Evolutionary conservation across 306 rosid species (phyloP).

Genomic region (Cicer cuneatum): DNA sequence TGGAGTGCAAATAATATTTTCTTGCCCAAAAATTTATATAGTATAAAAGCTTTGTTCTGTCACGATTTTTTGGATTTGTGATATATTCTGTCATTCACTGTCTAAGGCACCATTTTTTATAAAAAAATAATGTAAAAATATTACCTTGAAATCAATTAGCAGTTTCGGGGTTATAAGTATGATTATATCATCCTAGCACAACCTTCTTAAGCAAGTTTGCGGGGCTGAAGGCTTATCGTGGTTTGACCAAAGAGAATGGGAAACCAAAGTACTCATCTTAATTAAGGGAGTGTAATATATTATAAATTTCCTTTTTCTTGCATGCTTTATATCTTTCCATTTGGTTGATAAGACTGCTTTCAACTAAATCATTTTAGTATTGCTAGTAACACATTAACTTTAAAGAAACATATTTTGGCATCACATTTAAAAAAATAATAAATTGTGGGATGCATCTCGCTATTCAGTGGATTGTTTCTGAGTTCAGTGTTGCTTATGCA

Average conservation of each 20-base stretch:
- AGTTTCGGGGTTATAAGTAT: constrained; percentile 12
- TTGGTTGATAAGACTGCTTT: constrained; percentile 27
- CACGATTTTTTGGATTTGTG: constrained; percentile 1
- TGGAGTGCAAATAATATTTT: constrained; percentile 26
- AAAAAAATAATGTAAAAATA: constrained; percentile 16
- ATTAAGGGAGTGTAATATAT: background rate
- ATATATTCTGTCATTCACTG: constrained; percentile 19
- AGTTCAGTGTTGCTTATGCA: constrained; percentile 24
- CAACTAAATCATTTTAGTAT: background rate
- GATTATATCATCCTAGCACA: constrained; percentile 27
- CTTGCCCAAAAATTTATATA: background rate
- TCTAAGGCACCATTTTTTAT: background rate
- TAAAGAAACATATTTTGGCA: constrained; percentile 20
- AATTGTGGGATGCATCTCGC: constrained; percentile 8
- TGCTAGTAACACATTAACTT: constrained; percentile 20
- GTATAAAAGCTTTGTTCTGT: constrained; percentile 13
- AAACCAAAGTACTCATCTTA: constrained; percentile 5
- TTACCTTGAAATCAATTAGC: constrained; percentile 12
- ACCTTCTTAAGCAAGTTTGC: background rate
- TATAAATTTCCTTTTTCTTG: constrained; percentile 21
- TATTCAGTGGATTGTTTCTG: background rate
- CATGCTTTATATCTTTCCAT: constrained; percentile 14
- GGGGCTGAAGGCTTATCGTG: background rate
- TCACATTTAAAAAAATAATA: background rate
- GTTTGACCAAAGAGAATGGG: constrained; percentile 1